These are phyloP conservation scores for Rhinocladiella mackenziei DNA, from an alignment of 2,329 filamentous ascomycete genomes.

Conservation along the genomic window DNA sequence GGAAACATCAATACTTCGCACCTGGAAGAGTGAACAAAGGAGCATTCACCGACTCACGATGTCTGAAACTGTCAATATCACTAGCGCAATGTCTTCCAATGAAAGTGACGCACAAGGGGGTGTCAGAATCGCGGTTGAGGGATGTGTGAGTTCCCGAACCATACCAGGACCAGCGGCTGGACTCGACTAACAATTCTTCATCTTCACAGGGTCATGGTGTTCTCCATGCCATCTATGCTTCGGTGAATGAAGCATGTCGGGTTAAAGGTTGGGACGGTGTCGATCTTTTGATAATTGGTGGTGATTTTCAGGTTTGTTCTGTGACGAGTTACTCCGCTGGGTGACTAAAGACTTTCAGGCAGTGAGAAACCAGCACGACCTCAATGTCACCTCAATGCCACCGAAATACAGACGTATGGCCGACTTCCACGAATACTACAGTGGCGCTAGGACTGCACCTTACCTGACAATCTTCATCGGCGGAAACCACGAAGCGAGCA, in stretches of 20 bases:
- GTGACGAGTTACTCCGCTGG: constrained; percentile 6
- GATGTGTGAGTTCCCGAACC: constrained; percentile 62
- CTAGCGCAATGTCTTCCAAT: neutral
- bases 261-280: constrained; percentile 73
- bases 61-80: neutral
- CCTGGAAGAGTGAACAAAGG: too few relatives aligned
- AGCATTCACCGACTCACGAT: too few relatives aligned
- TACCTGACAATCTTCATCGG: constrained; percentile 89
- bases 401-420: constrained; percentile 81
- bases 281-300: constrained; percentile 89
- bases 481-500: constrained; percentile 92
- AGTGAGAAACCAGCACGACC: constrained; percentile 79
- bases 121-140: constrained; percentile 76
- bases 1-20: too few relatives aligned
- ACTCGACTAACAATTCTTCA: neutral
- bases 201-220: constrained; percentile 74
- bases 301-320: constrained; percentile 75
- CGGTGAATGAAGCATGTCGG: constrained; percentile 64
- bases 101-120: neutral
- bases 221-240: constrained; percentile 84
- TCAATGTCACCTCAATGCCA: constrained; percentile 85
- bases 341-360: constrained; percentile 52
- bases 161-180: neutral
- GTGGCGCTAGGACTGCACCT: constrained; percentile 69
- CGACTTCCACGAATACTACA: constrained; percentile 94